Evolutionary conservation across 495 filamentous ascomycete species (phyloP), one percentile per base, ranked within the genome.

Genomic region (Xylaria castorea): DNA sequence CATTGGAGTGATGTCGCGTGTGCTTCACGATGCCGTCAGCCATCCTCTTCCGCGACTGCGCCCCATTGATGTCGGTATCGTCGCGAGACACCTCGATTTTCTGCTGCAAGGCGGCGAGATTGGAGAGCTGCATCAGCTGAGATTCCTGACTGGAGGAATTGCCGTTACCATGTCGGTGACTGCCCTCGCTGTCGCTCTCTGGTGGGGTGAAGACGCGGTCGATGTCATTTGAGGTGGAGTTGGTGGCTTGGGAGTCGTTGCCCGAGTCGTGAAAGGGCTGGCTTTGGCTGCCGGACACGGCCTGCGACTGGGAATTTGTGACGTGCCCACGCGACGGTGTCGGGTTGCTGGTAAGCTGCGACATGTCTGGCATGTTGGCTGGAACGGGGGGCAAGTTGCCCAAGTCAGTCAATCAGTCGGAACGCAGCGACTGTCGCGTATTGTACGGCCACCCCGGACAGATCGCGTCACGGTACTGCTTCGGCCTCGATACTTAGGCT

Each of bases 1-100:
- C 74, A 71, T 79, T 80, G 46, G 78, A 79, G 76, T 82, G 78
- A 64, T 80, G 64, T 57, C 81, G 75, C 71, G 81, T 75, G 53
- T 85, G 76, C 78, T 92, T 92, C 42, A 91, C 84, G 53, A 87
- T 80, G 34, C 91, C 91, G 74, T 89, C 88, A 16, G 89, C 91
- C 79, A 87, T 92, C 73, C 91, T 85, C 78, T 93, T 93, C 68
- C 76, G 79, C 30, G 85, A 85, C 40, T 77, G 75, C 48, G 73
- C 78, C 20, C 80, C 81, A 73, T 71, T 73, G 5, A 42, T 51
- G 12, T 44, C 32, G 30, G 62, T 38, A 42, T 80, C 80, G 50
- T 80, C 80, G 30, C 76, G 71, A 65, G 58, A 70, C 69, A 82
- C 80, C 14, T 73, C 78, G 71, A 87, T 81, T 64, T 82, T 85